Evolutionary conservation across 192 early-diverging fungal species (phyloP).

Genomic region (Coemansia sp.): DNA sequence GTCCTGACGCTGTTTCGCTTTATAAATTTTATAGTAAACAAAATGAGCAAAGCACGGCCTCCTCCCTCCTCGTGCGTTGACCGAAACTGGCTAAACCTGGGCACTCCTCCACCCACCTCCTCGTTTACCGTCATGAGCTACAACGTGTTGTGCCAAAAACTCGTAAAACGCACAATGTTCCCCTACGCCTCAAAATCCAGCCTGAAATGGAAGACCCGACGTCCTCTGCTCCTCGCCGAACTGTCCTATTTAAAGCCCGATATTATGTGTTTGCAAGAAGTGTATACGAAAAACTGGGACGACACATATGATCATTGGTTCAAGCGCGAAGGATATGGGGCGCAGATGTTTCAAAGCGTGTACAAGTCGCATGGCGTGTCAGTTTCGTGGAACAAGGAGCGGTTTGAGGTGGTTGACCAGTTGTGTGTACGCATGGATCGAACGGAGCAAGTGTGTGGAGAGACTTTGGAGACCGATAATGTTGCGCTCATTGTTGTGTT

Average conservation of each 20-base stretch:
- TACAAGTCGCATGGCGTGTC: constrained; percentile 38
- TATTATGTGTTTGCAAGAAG: constrained; percentile 62
- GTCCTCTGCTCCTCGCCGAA: constrained; percentile 51
- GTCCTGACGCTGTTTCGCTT: neutral
- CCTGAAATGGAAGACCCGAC: constrained; percentile 57
- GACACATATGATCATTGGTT: constrained; percentile 22
- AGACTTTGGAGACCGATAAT: constrained; percentile 42
- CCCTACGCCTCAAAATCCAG: constrained; percentile 57
- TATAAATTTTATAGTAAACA: neutral
- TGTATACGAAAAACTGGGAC: constrained; percentile 47
- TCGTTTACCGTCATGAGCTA: constrained; percentile 60
- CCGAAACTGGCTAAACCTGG: constrained; percentile 35
- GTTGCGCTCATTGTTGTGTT: constrained; percentile 38
- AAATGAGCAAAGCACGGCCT: neutral
- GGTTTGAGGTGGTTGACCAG: constrained; percentile 31
- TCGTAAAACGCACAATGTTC: constrained; percentile 57
- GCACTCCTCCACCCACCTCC: neutral
- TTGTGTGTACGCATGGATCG: constrained; percentile 24
- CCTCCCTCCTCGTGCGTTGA: constrained; percentile 26
- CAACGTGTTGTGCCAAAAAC: constrained; percentile 60
- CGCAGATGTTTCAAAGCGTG: constrained; percentile 33
- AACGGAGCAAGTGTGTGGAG: constrained; percentile 28
- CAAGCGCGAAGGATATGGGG: constrained; percentile 28
- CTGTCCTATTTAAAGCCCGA: constrained; percentile 49
- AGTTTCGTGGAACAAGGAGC: constrained; percentile 37